phyloP scores from a whole-genome alignment of 306 rosid species.

The Sphenostylis stenocarpa region DNA sequence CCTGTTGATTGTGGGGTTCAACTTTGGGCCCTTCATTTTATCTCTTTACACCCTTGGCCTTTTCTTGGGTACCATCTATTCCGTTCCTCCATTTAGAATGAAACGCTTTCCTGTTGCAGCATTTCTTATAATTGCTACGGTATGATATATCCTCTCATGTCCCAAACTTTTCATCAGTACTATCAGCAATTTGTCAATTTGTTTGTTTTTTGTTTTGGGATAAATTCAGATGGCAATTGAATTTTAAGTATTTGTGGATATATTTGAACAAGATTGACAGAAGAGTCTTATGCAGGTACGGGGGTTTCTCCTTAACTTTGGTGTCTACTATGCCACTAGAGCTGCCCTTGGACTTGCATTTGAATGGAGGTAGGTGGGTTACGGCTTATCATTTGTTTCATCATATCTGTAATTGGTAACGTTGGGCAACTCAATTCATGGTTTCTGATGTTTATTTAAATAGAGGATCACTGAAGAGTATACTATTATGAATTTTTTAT shows the following conservation, averaged over 20 bases:
- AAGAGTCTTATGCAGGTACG: slow-evolving; percentile 68
- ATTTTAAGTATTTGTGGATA: slow-evolving; percentile 19
- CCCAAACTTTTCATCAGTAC: slow-evolving; percentile 7
- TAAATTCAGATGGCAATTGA: slow-evolving; percentile 1
- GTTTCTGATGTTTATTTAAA: slow-evolving; percentile 18
- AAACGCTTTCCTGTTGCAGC: slow-evolving; percentile 95
- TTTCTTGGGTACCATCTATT: slow-evolving; percentile 90
- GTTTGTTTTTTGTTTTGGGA: background rate
- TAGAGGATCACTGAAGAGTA: slow-evolving; percentile 4
- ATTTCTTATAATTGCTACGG: slow-evolving; percentile 95
- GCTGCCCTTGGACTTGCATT: slow-evolving; percentile 93
- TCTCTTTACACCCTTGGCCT: slow-evolving; percentile 85
- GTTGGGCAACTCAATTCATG: background rate
- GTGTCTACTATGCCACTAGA: slow-evolving; percentile 94
- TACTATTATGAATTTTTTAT: background rate
- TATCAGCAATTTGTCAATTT: slow-evolving; percentile 5
- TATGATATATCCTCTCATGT: slow-evolving; percentile 36
- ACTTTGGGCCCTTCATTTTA: slow-evolving; percentile 84
- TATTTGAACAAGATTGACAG: slow-evolving; percentile 31
- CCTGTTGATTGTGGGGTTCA: slow-evolving; percentile 69
- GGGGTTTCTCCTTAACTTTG: slow-evolving; percentile 94
- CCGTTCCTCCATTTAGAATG: slow-evolving; percentile 95
- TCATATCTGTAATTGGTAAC: slow-evolving; percentile 21
- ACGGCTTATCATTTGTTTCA: slow-evolving; percentile 21
- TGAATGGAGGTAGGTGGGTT: slow-evolving; percentile 97